Base-by-base conservation (phyloP, 306 rosid species). In the Gleditsia sinensis region DNA sequence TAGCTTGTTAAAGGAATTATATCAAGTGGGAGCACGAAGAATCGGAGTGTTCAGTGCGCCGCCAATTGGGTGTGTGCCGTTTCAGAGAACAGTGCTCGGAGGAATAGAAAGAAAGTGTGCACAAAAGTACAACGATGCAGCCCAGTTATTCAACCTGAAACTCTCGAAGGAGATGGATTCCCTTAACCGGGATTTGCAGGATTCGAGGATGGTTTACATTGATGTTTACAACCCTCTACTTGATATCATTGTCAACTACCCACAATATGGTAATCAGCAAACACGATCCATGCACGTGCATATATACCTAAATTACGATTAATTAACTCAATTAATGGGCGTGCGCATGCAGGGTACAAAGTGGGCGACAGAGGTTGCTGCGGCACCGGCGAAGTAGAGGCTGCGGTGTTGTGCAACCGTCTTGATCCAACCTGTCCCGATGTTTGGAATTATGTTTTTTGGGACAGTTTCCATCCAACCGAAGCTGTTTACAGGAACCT, bases 401-500 rank as follows among this genome's bases (percentile, higher is more conserved):
- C 83, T 7, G 87, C 87, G 8, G 9, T 77, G 8, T 14, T 86
- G n/a, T 90, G 96, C 79, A 88, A 81, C 69, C 71, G 21, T 21
- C 48, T 80, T 0, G 69, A 58, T 40, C 24, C 61, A 1, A 83
- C 85, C 0, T 90, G 96, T 36, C 58, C 78, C 13, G 46, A 88
- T 48, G 75, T 64, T 3, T 5, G 28, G 0, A 81, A 80, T 25
- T 68, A 81, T 62, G 84, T 90, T 0, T 90, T 90, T 51, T 90
- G 91, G 93, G 96, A 88, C 37, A 90, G 93, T 78, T 90, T 76
- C 75, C 93, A 88, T 56, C 96, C 93, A 12, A 86, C 93, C 0
- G 86, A 90, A 30, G 45, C 25, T 23, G 75, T 72, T 23, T 88
- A 85, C 85, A 77, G 53, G 33, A 19, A 27, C 8, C 79, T 90